phyloP scores from a whole-genome alignment of 1,139 yeast genomes.

The Hemisphaericaspora xylofermentans region DNA sequence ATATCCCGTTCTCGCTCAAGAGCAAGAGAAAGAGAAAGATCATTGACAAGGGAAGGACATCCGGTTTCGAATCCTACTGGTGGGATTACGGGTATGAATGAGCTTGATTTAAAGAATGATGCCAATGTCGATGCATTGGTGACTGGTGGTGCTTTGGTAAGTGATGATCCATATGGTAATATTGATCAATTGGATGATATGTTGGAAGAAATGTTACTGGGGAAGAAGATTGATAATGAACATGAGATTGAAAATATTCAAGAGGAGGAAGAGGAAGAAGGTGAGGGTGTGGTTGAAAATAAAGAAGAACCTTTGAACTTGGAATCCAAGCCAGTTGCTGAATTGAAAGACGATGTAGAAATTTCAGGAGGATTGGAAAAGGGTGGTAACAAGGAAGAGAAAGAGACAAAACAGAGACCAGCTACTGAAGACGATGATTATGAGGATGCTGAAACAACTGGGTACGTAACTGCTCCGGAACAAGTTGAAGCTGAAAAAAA shows the following conservation, averaged over 20 bases:
- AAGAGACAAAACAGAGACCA: conserved; percentile 4
- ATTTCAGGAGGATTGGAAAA: conserved; percentile 3
- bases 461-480: not conserved
- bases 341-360: conserved; percentile 1
- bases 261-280: conserved; percentile 7
- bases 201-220: conserved; percentile 40
- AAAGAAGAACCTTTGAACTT: conserved; percentile 7
- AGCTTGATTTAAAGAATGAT: conserved; percentile 46
- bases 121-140: conserved; percentile 40
- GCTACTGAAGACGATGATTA: not conserved
- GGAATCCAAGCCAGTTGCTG: conserved; percentile 7
- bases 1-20: conserved; percentile 65
- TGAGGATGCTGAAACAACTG: not conserved
- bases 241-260: conserved; percentile 8
- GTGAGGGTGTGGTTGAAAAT: not conserved
- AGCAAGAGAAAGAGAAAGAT: conserved; percentile 18
- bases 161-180: conserved; percentile 46
- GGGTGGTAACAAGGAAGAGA: conserved; percentile 7
- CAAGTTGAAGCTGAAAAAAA: not conserved
- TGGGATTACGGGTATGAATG: conserved; percentile 6
- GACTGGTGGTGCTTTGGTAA: conserved; percentile 47
- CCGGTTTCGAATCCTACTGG: conserved; percentile 9
- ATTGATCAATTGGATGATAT: conserved; percentile 41
- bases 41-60: conserved; percentile 8
- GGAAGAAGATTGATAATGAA: conserved; percentile 5